Conservation (phyloP, 345 rosid species). For the Toxicodendron radicans region DNA sequence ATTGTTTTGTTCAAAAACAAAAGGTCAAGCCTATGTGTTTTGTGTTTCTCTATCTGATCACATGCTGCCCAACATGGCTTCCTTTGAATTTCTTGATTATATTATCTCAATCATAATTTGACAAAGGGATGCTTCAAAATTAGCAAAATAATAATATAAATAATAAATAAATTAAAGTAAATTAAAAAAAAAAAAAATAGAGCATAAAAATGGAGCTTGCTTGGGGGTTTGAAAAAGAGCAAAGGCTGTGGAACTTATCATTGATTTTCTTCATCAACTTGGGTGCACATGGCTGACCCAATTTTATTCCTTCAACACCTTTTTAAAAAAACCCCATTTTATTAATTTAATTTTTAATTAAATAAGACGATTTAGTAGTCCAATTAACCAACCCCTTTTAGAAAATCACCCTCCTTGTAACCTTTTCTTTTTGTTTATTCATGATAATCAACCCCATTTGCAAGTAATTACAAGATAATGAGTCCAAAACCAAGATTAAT, state of each 20-base stretch:
- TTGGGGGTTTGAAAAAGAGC: neutral
- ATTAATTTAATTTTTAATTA: neutral
- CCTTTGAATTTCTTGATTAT: conserved; percentile 9
- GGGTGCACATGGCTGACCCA: conserved; percentile 43
- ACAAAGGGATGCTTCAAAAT: neutral
- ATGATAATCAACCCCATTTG: neutral
- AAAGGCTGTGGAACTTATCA: conserved; percentile 27
- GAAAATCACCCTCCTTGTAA: neutral
- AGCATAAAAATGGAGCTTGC: neutral
- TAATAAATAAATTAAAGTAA: neutral
- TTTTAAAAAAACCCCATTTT: neutral
- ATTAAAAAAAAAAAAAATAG: neutral
- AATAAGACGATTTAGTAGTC: neutral
- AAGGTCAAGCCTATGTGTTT: conserved; percentile 20
- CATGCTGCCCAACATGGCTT: conserved; percentile 36
- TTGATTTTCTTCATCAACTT: conserved; percentile 24
- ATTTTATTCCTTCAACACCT: conserved; percentile 29
- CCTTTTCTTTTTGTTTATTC: neutral
- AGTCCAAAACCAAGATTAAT: conserved; percentile 4
- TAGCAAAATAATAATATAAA: neutral
- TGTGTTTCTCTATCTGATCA: conserved; percentile 9
- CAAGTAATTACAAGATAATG: conserved; percentile 9
- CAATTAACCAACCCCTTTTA: neutral
- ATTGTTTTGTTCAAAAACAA: conserved; percentile 31
- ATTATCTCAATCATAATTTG: neutral